Evolutionary conservation across 2,329 filamentous ascomycete genomes (phyloP), one percentile per base, ranked within the genome.

Genomic region (Arthrobotrys megalospora): DNA sequence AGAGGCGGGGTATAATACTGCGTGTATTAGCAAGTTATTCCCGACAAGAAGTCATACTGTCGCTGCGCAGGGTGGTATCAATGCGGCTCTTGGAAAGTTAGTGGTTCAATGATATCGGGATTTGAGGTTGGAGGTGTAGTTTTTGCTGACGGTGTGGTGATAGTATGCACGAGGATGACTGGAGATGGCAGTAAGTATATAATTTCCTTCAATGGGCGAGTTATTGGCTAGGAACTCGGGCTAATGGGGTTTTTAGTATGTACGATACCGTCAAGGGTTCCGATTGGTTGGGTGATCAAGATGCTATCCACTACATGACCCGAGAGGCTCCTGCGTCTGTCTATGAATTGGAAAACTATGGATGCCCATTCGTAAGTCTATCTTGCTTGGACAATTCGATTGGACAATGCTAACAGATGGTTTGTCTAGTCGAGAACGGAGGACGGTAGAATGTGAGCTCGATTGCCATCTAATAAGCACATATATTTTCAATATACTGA

Each of bases 251-350:
- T 70, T 53, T 38, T 53, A 80, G 79, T 87, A 97, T 97, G 94
- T 97, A 97, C 88, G 94, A 97, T 85, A 97, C 94, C 50, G 94
- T 97, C 84, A 97, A 97, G 88, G 94, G 94, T 81, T 97, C 93
- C 81, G 94, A 97, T 88, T 97, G 94, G 94, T 90, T 97, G 64
- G 94, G 94, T 85, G 94, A 97, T 86, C 94, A 97, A 86, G 94
- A 97, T 85, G 94, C 94, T 81, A 97, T 97, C 84, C 94, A 97
- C 87, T 97, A 97, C 88, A 97, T 97, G 94, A 97, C 94, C 83
- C 90, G 94, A 83, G 94, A 97, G 87, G 94, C 94, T 79, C 94
- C 94, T 38, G 91, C 91, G 79, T 95, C 92, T 81, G 94, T 97
- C 82, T 92, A 96, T 84, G 94, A 97, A 87, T 90, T 98, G 77